Base-by-base conservation (phyloP, 768 basidiomycete genomes). In the Gyrodon lividus region DNA sequence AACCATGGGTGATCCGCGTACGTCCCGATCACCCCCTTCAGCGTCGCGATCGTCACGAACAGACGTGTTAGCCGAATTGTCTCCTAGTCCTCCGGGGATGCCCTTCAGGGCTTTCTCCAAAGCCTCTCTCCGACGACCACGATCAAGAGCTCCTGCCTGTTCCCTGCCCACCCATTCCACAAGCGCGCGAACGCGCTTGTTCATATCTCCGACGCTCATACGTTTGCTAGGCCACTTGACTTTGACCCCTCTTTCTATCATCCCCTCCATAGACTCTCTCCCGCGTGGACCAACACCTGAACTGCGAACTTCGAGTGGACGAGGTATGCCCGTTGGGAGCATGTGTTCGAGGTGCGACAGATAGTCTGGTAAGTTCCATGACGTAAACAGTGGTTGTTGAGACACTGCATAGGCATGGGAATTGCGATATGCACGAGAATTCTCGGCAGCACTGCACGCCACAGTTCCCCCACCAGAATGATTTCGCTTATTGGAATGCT, bases 201-300 rank as follows among this genome's bases (percentile, higher is more conserved):
- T 90, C 92, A 98, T 96, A 67, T 98, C 96, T 17, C 86, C 88
- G n/a, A 96, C 87, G 59, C 94, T 97, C 82, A 86, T 94, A 46
- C 96, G 80, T 71, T 95, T 94, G 58, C 84, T 83, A 1, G 95
- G 96, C 87, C 92, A 98, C 61, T 91, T 88, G 51, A 97, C 87
- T 68, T 91, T 87, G 13, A 91, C 88, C 8, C 89, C 89, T 42
- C 89, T 76, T 64, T 92, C 86, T 65, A 79, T 75, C 8, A 78
- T 82, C 58, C 76, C 74, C 49, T 86, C 85, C n/a, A 76, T 59
- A 47, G 80, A 79, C 46, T 81, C 83, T 34, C 78, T 76, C 35
- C 78, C 71, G 1, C 68, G 72, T 14, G 67, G 61, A 41, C 70
- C 72, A 8, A 73, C 56, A 13, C 75, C 78, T 12, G 72, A 68